Base-by-base conservation (phyloP, 164 flowering plant genomes). In the Aristolochia contorta region DNA sequence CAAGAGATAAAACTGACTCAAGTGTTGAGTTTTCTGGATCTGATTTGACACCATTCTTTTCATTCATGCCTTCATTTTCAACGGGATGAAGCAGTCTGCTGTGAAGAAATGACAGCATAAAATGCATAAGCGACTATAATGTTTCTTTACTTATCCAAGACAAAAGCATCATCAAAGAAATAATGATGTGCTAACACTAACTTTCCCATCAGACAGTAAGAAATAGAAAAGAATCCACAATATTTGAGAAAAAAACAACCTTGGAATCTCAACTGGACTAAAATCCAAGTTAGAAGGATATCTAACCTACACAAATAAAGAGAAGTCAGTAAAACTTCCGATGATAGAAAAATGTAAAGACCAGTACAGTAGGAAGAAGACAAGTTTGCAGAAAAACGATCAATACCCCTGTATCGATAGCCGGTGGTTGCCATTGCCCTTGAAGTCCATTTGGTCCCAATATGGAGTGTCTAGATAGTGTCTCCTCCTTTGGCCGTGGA, bases 401-500 rank as follows among this genome's bases (percentile, higher is more conserved):
- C 3, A 69, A 62, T 81, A 90, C 94, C 89, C 79, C 75, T 77
- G 47, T 82, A 66, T 79, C 75, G 69, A 56, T 72, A 55, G 32
- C 67, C 53, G 99, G 97, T 33, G 91, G 86, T 60, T 83, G 85
- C 94, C 93, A 90, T 63, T 82, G 86, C 47, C 82, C 94, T 64
- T 61, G 69, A 68, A 93, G 90, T 57, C 99, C 99, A 78, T 72
- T 87, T 30, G 94, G 92, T 54, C 99, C 99, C 52, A 93, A 68
- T 60, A 93, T 81, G 69, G 99, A 90, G 78, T 93, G 99, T 61
- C 75, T 84, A 25, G 86, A 82, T 22, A 90, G 84, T 33, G 97
- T 89, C 74, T 90, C 97, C 67, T 84, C 92, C 63, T 72, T 90
- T 33, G 99, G 96, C 18, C 70, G 82, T 4, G 78, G 82, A 46